These are phyloP conservation scores for Cladosporium sp. DNA, from an alignment of 2,329 filamentous ascomycete species.

Conservation along the genomic window DNA sequence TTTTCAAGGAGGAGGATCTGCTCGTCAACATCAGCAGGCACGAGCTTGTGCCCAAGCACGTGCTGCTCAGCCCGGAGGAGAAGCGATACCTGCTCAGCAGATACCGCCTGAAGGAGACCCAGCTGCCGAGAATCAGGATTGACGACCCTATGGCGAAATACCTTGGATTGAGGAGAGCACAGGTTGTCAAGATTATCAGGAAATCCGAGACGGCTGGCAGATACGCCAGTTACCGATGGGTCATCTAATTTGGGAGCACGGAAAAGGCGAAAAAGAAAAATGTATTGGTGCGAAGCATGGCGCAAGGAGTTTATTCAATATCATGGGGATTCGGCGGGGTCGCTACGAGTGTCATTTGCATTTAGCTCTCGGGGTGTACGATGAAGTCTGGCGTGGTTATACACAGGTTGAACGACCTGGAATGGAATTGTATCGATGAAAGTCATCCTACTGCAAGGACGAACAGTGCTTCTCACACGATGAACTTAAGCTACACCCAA, in stretches of 20 bases:
- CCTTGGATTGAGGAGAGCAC: conserved; percentile 80
- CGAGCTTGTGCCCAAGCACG: conserved; percentile 90
- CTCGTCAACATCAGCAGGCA: conserved; percentile 98
- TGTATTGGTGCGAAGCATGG: conserved; percentile 14
- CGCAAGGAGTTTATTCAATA: conserved; percentile 10
- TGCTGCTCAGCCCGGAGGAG: conserved; percentile 84
- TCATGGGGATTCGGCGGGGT: conserved; percentile 3
- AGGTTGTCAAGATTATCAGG: conserved; percentile 98
- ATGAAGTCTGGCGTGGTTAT: neutral
- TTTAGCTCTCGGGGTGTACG: conserved; percentile 5
- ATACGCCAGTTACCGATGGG: conserved; percentile 90
- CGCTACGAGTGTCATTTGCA: neutral
- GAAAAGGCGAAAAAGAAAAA: neutral
- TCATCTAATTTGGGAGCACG: conserved; percentile 32
- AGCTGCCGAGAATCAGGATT: conserved; percentile 85
- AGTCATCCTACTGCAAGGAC: neutral
- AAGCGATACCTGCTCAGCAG: conserved; percentile 79
- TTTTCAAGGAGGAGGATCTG: conserved; percentile 92
- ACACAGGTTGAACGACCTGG: neutral
- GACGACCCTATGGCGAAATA: conserved; percentile 92
- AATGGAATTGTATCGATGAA: neutral
- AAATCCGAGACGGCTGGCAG: conserved; percentile 92
- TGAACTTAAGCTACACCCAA: too few species aligned
- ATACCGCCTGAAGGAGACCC: conserved; percentile 95
- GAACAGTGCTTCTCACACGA: neutral